Conservation (phyloP, 805 yeast species). For the Komagataella mondaviorum region DNA sequence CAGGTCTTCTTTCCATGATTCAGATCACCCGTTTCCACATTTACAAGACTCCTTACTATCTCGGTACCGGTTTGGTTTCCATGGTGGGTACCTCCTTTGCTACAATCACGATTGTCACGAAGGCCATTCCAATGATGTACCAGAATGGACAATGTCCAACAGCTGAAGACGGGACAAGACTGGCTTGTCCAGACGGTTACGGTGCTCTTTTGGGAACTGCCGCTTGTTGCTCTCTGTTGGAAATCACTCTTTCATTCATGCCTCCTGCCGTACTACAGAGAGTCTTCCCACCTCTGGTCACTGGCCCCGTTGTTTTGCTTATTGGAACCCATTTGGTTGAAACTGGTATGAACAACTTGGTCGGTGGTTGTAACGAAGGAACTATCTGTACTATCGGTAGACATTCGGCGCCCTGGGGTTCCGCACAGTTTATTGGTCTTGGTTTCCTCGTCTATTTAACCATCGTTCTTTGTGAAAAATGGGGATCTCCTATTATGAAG, state of each 20-base stretch:
- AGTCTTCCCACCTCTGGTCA: slow-evolving; percentile 79
- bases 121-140: slow-evolving; percentile 76
- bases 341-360: slow-evolving; percentile 74
- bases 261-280: slow-evolving; percentile 63
- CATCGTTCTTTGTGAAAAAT: slow-evolving; percentile 66
- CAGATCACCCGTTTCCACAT: slow-evolving; percentile 78
- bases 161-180: slow-evolving; percentile 46
- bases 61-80: slow-evolving; percentile 82
- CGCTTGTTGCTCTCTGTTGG: slow-evolving; percentile 63
- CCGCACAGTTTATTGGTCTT: slow-evolving; percentile 75
- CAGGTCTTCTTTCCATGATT: slow-evolving; percentile 55
- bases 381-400: not conserved
- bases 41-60: slow-evolving; percentile 54
- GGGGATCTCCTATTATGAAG: slow-evolving; percentile 91
- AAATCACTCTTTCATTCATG: slow-evolving; percentile 58
- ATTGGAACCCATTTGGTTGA: slow-evolving; percentile 63
- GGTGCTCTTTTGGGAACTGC: slow-evolving; percentile 81
- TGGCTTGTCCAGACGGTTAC: slow-evolving; percentile 84
- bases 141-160: slow-evolving; percentile 50
- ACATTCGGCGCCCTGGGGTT: slow-evolving; percentile 53
- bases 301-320: slow-evolving; percentile 84
- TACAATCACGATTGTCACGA: slow-evolving; percentile 67
- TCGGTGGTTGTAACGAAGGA: slow-evolving; percentile 57
- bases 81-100: slow-evolving; percentile 91
- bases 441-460: slow-evolving; percentile 73